Evolutionary conservation across 176 grass and related monocot genomes (phyloP).

Genomic region (Phoenix roebelenii): DNA sequence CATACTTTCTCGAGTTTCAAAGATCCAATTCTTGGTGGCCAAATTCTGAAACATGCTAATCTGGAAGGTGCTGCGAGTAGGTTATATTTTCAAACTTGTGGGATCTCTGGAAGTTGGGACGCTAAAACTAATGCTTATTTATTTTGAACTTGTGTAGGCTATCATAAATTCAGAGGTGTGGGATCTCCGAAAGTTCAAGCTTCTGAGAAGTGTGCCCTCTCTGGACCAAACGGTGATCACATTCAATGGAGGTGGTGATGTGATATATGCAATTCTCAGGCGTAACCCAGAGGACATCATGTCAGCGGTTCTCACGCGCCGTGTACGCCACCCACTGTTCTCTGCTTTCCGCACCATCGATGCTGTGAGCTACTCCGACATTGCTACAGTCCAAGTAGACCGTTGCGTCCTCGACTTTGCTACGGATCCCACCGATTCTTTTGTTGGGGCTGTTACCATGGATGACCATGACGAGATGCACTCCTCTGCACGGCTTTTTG

Average conservation of each 20-base stretch:
- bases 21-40: no score
- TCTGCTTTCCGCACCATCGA: constrained; percentile 93
- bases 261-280: constrained; percentile 83
- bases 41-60: no score
- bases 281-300: constrained; percentile 82
- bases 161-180: constrained; percentile 98
- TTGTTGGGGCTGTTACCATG: constrained; percentile 78
- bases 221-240: constrained; percentile 94
- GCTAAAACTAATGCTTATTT: neutral
- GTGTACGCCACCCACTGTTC: constrained; percentile 74
- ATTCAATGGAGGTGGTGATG: constrained; percentile 77
- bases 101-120: no score
- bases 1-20: no score
- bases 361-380: constrained; percentile 73
- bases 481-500: constrained; percentile 70
- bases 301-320: constrained; percentile 60
- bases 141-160: constrained; percentile 35
- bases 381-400: constrained; percentile 87
- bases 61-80: no score
- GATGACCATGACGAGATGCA: constrained; percentile 89
- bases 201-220: constrained; percentile 84
- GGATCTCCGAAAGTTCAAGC: constrained; percentile 94
- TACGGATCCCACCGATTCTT: constrained; percentile 67
- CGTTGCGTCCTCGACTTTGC: constrained; percentile 81
- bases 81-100: no score